Percentiles rank a stretch among this genome's conserved stretches.
These are phyloP conservation scores for Dactylellina sp. DNA, from an alignment of 2,329 filamentous ascomycete species.

Conservation along the genomic window DNA sequence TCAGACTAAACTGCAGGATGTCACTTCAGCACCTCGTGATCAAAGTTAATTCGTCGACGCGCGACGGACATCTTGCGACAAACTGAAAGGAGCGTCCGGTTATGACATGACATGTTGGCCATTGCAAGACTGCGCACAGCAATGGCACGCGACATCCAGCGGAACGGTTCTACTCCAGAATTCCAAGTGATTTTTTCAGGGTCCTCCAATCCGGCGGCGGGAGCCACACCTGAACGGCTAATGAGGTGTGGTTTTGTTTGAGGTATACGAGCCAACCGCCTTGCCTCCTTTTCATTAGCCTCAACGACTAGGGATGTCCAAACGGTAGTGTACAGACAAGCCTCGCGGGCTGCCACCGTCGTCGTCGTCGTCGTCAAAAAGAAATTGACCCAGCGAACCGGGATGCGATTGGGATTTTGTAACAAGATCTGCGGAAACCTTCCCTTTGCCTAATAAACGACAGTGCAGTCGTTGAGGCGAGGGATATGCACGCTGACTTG, in stretches of 20 bases:
- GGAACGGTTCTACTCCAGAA: constrained; percentile 1
- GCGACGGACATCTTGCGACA: background rate
- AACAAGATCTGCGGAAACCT: constrained; percentile 35
- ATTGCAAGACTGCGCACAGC: background rate
- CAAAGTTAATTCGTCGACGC: no score
- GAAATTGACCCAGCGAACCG: constrained; percentile 4
- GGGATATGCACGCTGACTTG: background rate
- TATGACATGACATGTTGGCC: background rate
- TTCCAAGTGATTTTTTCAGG: background rate
- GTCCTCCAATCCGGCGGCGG: constrained; percentile 24
- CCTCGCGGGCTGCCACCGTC: background rate
- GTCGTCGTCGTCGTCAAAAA: background rate
- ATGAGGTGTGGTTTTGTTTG: constrained; percentile 35
- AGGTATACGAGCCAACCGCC: constrained; percentile 48
- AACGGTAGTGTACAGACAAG: constrained; percentile 11
- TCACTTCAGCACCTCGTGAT: background rate
- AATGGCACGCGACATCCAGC: constrained; percentile 28
- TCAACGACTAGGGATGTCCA: constrained; percentile 19
- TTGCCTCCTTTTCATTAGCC: constrained; percentile 46
- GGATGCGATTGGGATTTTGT: constrained; percentile 28
- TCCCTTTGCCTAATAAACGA: constrained; percentile 32
- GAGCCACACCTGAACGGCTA: constrained; percentile 44
- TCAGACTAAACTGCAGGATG: constrained; percentile 1
- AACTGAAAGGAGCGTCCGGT: background rate
- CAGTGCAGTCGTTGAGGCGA: background rate